A percentile compares a stretch with the other conserved stretches of the same genome.
Evolutionary conservation across 140 eudicot species (phyloP).

Genomic region (Stevia rebaudiana): DNA sequence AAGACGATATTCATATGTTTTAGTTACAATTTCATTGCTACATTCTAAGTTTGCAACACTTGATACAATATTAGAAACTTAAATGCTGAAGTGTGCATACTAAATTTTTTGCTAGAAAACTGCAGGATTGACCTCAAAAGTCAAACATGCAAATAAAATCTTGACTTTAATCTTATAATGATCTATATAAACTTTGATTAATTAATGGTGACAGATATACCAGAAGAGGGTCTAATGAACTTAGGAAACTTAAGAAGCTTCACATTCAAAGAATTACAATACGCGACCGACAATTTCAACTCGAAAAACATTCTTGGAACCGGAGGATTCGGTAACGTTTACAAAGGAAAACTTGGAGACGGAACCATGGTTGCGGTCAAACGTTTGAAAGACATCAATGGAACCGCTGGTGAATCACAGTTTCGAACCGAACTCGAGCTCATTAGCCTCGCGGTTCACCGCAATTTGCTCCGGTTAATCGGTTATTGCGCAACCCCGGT

Average conservation of each 20-base stretch:
- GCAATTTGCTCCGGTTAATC: conserved; percentile 61
- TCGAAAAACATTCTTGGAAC: conserved; percentile 86
- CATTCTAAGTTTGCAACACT: background rate
- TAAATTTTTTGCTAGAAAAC: background rate
- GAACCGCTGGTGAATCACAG: conserved; percentile 73
- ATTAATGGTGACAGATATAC: conserved; percentile 40
- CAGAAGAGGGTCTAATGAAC: conserved; percentile 56
- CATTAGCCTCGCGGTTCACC: conserved; percentile 90
- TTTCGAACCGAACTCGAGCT: conserved; percentile 73
- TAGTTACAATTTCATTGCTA: background rate
- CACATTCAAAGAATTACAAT: conserved; percentile 69
- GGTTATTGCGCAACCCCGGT: conserved; percentile 74
- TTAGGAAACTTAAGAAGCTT: conserved; percentile 80
- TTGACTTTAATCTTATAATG: background rate
- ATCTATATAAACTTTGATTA: background rate
- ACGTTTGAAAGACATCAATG: conserved; percentile 67
- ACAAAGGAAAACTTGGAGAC: conserved; percentile 66
- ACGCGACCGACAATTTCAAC: conserved; percentile 76
- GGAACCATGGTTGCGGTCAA: conserved; percentile 80
- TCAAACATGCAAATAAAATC: background rate
- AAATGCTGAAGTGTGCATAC: background rate
- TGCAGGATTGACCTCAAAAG: conserved; percentile 6
- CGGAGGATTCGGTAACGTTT: conserved; percentile 93
- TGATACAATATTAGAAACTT: background rate
- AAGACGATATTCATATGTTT: background rate